Conservation (phyloP, 139 green algal genomes). For the Chlamydomonas sphaeroides region DNA sequence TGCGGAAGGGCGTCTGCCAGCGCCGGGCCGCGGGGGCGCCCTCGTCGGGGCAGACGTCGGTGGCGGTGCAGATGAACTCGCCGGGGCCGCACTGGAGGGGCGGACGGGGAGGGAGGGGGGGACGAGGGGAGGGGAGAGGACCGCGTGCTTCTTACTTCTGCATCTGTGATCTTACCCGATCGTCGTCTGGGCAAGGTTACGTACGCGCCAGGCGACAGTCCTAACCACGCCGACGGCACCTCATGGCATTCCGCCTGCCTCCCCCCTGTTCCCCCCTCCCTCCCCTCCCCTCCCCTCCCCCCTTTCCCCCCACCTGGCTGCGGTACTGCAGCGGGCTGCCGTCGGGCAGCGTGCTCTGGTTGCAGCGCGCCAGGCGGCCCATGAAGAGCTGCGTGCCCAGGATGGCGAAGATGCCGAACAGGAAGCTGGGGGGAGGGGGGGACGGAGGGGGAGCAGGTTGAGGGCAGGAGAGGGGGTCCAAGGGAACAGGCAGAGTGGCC, state of each 20-base stretch:
- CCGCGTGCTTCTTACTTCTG: too few relatives aligned
- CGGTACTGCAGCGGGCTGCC: not conserved
- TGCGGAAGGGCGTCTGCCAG: slow-evolving; percentile 50
- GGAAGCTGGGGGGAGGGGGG: slow-evolving; percentile 11
- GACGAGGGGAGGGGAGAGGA: too few relatives aligned
- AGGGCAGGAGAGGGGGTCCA: too few relatives aligned
- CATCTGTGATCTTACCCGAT: too few relatives aligned
- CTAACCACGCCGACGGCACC: too few relatives aligned
- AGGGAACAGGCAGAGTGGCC: too few relatives aligned
- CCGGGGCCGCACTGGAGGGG: slow-evolving; percentile 2
- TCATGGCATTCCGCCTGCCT: too few relatives aligned
- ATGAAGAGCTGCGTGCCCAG: slow-evolving; percentile 64
- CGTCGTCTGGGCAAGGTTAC: too few relatives aligned
- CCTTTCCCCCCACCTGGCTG: not conserved
- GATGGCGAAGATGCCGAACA: slow-evolving; percentile 63
- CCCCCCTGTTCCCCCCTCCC: too few relatives aligned
- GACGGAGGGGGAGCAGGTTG: not conserved
- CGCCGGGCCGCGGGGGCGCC: not conserved
- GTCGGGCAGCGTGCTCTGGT: slow-evolving; percentile 6
- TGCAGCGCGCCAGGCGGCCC: slow-evolving; percentile 52
- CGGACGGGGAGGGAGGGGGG: not conserved
- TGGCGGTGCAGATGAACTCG: not conserved
- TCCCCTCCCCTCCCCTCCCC: too few relatives aligned
- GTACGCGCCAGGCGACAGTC: too few relatives aligned
- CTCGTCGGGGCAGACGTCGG: not conserved